phyloP scores from a whole-genome alignment of 2,329 filamentous ascomycete species.

The Arthrobotrys megalospora region DNA sequence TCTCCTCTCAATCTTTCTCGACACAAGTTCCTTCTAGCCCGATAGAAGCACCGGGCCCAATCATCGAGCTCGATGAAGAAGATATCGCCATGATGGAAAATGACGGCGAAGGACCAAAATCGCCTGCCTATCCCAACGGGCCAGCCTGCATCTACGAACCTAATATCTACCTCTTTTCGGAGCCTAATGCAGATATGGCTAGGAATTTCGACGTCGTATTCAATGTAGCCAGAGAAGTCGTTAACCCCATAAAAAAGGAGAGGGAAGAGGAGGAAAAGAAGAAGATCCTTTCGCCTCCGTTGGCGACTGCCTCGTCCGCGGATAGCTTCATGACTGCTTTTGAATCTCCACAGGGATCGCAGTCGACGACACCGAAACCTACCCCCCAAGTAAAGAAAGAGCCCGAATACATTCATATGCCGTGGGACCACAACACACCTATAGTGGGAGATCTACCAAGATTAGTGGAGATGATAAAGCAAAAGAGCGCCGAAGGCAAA shows the following conservation, averaged over 20 bases:
- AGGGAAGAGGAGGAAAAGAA: slow-evolving; percentile 65
- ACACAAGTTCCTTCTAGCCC: slow-evolving; percentile 66
- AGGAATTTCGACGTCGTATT: slow-evolving; percentile 84
- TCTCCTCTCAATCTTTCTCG: slow-evolving; percentile 66
- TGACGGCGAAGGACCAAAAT: slow-evolving; percentile 82
- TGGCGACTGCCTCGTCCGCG: slow-evolving; percentile 74
- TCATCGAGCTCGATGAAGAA: slow-evolving; percentile 73
- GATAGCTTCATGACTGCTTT: slow-evolving; percentile 76
- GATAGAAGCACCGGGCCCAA: slow-evolving; percentile 70
- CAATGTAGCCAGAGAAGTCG: slow-evolving; percentile 86
- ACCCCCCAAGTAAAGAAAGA: slow-evolving; percentile 68
- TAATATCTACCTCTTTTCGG: slow-evolving; percentile 82
- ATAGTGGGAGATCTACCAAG: slow-evolving; percentile 83
- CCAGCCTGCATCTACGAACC: slow-evolving; percentile 86
- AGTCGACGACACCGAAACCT: slow-evolving; percentile 73
- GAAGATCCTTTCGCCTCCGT: slow-evolving; percentile 68
- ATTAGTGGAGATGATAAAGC: slow-evolving; percentile 83
- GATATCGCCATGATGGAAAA: slow-evolving; percentile 78
- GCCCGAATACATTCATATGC: slow-evolving; percentile 88
- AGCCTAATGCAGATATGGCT: slow-evolving; percentile 83
- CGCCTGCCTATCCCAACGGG: slow-evolving; percentile 84
- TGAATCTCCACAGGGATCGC: slow-evolving; percentile 71
- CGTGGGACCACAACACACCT: slow-evolving; percentile 90
- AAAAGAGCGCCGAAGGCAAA: slow-evolving; percentile 80
- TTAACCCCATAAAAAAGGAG: slow-evolving; percentile 76